Evolutionary conservation across 345 rosid genomes (phyloP), one percentile per base, ranked within the genome.

Genomic region (Hypericum perforatum): DNA sequence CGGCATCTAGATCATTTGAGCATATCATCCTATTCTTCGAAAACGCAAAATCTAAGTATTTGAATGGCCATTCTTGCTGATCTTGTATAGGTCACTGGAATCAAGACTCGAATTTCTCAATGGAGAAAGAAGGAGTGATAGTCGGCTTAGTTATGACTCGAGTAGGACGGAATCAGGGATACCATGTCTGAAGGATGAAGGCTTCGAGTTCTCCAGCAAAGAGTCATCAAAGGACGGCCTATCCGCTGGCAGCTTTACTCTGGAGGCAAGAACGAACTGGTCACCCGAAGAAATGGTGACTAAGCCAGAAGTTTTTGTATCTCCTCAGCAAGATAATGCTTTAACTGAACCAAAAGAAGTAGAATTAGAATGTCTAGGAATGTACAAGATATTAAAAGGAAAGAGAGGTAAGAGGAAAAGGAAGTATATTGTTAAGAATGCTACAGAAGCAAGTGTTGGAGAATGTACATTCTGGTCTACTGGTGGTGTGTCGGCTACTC

Each of bases 321-420:
- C 52, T 22, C 56, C 52, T 0, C 72, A 70, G 56, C 59, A 54
- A 52, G 77, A 63, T 67, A 71, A 72, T 62, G 16, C 41, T 62
- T 43, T 45, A 16, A 70, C 61, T 45, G 37, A 65, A 9, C 71
- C 58, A 39, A 78, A 75, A 59, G 66, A 74, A 5, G 63, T 57
- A 1, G 77, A 57, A 5, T 65, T 70, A 39, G 59, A 77, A 39
- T 69, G 56, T 7, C 55, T 70, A 39, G 83, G 76, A 48, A 80
- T 74, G 56, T 60, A 68, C 45, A 74, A 49, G 44, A 49, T 65
- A 58, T 41, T 84, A 63, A 81, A 69, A 55, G 76, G 79, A 70
- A 77, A 77, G 74, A 81, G 97, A 61, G 95, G 97, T 36, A 81
- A 82, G 72, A 74, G 97, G 63, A 90, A 84, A 71, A 75, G 95